Base-by-base conservation (phyloP, 768 basidiomycete species). In the Suillus luteus region DNA sequence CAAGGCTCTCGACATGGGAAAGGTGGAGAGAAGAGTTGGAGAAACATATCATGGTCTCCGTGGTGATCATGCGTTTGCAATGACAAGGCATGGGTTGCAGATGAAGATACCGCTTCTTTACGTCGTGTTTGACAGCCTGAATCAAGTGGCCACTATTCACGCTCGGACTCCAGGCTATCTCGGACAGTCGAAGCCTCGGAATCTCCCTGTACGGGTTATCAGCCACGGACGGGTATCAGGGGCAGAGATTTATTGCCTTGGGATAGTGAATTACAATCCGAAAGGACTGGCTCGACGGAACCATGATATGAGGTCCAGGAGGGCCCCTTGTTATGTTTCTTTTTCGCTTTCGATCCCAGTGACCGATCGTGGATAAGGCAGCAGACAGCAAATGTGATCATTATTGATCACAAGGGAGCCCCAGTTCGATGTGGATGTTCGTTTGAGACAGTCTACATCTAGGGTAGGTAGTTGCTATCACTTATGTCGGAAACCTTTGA, bases 391-490 rank as follows among this genome's bases (percentile, higher is more conserved):
- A 54, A 54, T 35, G 33, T 55, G 15, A 31, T 17, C n/a, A 10
- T 46, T 17, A 51, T 51, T 51, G 49, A 51, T 15, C 31, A 55
- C 54, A 55, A 55, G 35, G 35, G 54, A 35, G 4, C 35, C 35
- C 54, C 54, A n/a, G 54, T 37, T n/a, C 33, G n/a, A 37, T 55
- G n/a, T 14, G n/a, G 54, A 37, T 55, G 54, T 55, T 37, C 35
- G 12, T 37, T 55, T 37, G 54, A 55, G n/a, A 55, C 35, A 12
- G n/a, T 37, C 5, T 55, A 55, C 7, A n/a, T 55, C 19, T 37
- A 14, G 31, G 33, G 52, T 35, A 37, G n/a, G 54, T 22, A 14
- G 11, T 5, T 55, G 14, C 2, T 12, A 27, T 24, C 6, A 24
- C 14, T 27, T 49, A 15, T 24, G 14, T 7, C 3, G 5, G 6